phyloP scores from a whole-genome alignment of 352 stramenopile genomes.

The Globisporangium heterothallicum region DNA sequence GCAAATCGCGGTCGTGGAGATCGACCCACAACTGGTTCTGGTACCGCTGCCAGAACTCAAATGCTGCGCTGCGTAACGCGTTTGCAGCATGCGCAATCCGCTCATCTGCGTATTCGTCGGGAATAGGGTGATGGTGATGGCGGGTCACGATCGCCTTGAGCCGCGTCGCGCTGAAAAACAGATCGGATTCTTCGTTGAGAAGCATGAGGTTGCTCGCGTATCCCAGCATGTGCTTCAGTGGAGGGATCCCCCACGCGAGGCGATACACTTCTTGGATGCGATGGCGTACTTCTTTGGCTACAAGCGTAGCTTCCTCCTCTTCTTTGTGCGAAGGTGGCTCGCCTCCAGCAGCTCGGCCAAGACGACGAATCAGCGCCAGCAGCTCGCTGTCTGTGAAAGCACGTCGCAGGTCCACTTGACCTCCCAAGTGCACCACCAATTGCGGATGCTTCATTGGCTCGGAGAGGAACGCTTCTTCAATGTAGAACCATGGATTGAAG shows the following conservation, averaged over 20 bases:
- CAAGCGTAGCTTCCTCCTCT: neutral
- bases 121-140: neutral
- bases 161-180: constrained; percentile 45
- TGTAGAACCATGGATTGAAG: constrained; percentile 67
- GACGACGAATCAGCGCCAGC: constrained; percentile 15
- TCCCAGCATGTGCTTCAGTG: constrained; percentile 37
- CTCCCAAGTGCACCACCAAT: constrained; percentile 50
- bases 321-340: neutral
- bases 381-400: constrained; percentile 44
- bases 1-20: constrained; percentile 53
- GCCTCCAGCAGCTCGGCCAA: neutral
- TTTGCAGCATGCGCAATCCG: constrained; percentile 20
- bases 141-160: constrained; percentile 7
- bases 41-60: constrained; percentile 73
- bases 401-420: constrained; percentile 48
- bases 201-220: constrained; percentile 69
- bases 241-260: constrained; percentile 42
- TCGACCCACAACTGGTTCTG: constrained; percentile 75
- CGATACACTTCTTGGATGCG: constrained; percentile 73
- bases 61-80: constrained; percentile 32
- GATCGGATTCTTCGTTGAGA: constrained; percentile 43
- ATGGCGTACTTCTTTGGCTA: constrained; percentile 27
- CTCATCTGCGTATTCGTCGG: constrained; percentile 9
- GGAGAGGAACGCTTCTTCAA: constrained; percentile 43
- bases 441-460: constrained; percentile 46